Evolutionary conservation across 805 yeast genomes (phyloP), one percentile per base, ranked within the genome.

Genomic region (Pichia scutulata): DNA sequence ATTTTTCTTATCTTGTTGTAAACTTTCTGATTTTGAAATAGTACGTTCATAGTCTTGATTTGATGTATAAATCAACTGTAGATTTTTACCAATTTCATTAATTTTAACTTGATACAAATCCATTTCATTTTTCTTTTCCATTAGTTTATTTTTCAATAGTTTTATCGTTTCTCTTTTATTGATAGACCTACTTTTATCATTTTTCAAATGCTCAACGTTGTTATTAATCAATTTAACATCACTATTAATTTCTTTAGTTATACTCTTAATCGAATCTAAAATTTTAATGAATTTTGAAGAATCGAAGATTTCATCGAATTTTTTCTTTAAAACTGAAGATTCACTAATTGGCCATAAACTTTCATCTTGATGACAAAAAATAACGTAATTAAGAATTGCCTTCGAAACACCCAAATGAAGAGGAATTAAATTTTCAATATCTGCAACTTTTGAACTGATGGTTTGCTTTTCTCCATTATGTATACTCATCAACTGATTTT

Each of bases 281-380:
- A 93, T 96, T 62, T 88, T 92, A 1, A 97, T 89, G 61, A 86
- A 95, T 64, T 88, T 89, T 57, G 89, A 79, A 0, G 97, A 97
- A 67, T 93, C 97, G 61, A 93, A 93, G 9, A 93, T 92, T 66
- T 93, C 99, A 65, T 93, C 99, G 60, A 93, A 95, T 48, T 92
- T 77, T 68, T 90, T 90, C 68, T 93, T 95, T 63, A 93, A 74
- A 13, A 77, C 77, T 2, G 95, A 75, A 1, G 99, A 95, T 66
- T 93, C 99, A 57, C 90, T 80, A 44, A 93, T 72, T 1, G 99
- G 99, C 99, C 99, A 93, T 26, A 89, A 67, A 58, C 92, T 83
- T 53, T 93, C 99, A 61, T 93, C 99, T 65, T 93, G 99, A 62
- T 93, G 99, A 61, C 99, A 92, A 67, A 93, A 93, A 1, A 92